Percentiles rank a stretch among this genome's conserved stretches.
Conservation (phyloP, 2,329 filamentous ascomycete genomes). For the Dothistroma septosporum region DNA sequence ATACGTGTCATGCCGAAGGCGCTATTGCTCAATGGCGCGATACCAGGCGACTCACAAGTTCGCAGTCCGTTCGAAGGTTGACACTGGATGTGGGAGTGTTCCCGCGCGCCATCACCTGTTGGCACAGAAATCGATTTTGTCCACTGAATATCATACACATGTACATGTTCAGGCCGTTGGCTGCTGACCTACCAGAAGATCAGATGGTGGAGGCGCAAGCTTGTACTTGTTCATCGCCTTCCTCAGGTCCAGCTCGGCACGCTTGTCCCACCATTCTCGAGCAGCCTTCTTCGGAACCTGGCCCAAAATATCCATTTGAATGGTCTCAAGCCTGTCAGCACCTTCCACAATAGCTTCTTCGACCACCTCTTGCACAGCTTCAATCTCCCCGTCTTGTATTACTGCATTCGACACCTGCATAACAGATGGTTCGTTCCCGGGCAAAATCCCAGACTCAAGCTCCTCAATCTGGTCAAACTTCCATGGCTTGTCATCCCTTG, state of each 20-base stretch:
- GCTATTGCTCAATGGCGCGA: too few relatives aligned
- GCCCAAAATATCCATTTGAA: background rate
- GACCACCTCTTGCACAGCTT: background rate
- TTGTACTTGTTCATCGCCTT: constrained; percentile 2
- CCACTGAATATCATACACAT: background rate
- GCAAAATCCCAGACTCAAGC: background rate
- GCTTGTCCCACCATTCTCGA: background rate
- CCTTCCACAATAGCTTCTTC: background rate
- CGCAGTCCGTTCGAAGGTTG: too few relatives aligned
- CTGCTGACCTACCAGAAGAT: background rate
- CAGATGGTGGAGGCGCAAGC: background rate
- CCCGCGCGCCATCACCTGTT: too few relatives aligned
- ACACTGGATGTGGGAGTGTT: too few relatives aligned
- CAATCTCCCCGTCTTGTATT: background rate
- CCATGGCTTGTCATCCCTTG: background rate
- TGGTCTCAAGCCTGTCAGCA: background rate
- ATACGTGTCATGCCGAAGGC: too few relatives aligned
- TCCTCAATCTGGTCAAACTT: background rate
- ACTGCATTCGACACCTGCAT: background rate
- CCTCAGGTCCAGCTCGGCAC: background rate
- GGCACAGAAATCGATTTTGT: background rate
- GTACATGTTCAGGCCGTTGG: background rate
- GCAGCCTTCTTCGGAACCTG: background rate
- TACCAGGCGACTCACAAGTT: too few relatives aligned
- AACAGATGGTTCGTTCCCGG: background rate